A percentile compares a stretch with the other conserved stretches of the same genome.
Conservation (phyloP, 2,329 filamentous ascomycete species). For the Ploettnerulaceae sp. region DNA sequence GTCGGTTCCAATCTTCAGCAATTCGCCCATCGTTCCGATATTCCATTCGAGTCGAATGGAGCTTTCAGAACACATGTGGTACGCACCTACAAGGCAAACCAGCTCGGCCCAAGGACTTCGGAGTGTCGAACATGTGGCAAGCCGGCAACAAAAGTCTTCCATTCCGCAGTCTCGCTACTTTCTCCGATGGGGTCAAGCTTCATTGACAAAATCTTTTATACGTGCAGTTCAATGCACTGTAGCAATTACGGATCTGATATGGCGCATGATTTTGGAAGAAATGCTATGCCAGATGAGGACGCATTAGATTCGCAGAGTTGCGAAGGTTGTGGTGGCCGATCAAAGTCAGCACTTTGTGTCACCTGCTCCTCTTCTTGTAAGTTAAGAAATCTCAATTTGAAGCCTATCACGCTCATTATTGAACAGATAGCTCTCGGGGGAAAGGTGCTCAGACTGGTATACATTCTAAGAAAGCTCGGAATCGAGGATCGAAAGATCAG, state of each 20-base stretch:
- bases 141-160: constrained; percentile 3
- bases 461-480: constrained; percentile 4
- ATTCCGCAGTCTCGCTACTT: constrained; percentile 5
- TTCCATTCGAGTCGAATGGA: neutral
- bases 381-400: neutral
- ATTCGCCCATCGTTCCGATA: neutral
- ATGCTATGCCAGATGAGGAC: neutral
- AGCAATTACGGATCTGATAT: neutral
- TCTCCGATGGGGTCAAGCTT: constrained; percentile 1
- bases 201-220: neutral
- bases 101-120: constrained; percentile 2
- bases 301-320: neutral
- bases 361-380: constrained; percentile 10
- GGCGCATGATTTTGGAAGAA: constrained; percentile 9
- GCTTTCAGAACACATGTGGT: constrained; percentile 5
- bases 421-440: constrained; percentile 2
- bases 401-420: neutral
- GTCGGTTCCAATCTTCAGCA: too few relatives aligned
- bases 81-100: constrained; percentile 3
- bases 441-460: neutral
- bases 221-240: constrained; percentile 7
- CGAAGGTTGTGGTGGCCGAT: constrained; percentile 8
- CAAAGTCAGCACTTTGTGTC: constrained; percentile 6
- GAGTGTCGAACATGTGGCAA: constrained; percentile 1
- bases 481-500: neutral